Percentiles rank a stretch among this genome's conserved stretches.
Evolutionary conservation across 805 yeast genomes (phyloP).

Genomic region (Blastobotrys peoriensis): DNA sequence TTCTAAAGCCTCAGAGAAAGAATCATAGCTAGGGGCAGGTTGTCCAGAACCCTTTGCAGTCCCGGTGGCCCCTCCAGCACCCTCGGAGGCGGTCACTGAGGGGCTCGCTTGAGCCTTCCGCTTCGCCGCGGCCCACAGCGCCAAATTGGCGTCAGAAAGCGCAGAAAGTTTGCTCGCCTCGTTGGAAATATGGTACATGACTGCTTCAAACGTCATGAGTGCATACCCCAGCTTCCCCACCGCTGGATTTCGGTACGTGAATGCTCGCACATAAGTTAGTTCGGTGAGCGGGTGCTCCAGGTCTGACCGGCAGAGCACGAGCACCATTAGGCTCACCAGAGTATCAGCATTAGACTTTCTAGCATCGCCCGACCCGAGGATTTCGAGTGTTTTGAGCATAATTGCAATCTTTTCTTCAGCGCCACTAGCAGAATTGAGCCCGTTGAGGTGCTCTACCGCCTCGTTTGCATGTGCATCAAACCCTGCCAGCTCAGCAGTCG

Average conservation of each 20-base stretch:
- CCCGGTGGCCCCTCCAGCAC: no score
- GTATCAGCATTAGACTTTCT: conserved; percentile 63
- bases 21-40: no score
- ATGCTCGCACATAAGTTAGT: conserved; percentile 57
- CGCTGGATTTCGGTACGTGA: conserved; percentile 43
- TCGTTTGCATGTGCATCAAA: conserved; percentile 40
- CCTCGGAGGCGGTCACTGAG: no score
- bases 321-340: conserved; percentile 60
- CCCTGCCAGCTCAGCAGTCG: conserved; percentile 22
- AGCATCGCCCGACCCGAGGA: conserved; percentile 34
- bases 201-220: conserved; percentile 79
- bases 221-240: conserved; percentile 70
- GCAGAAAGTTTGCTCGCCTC: conserved; percentile 35
- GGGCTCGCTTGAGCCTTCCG: conserved; percentile 21
- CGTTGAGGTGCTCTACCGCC: conserved; percentile 50
- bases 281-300: conserved; percentile 57
- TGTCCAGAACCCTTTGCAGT: no score
- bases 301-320: conserved; percentile 61
- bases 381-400: conserved; percentile 46
- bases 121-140: conserved; percentile 45
- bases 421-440: conserved; percentile 29
- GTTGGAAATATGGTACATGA: conserved; percentile 54
- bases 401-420: conserved; percentile 27
- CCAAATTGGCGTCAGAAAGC: conserved; percentile 43
- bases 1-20: conserved; percentile 3